phyloP scores from a whole-genome alignment of 1,284 basidiomycete species.

The Termitomyces sp. region DNA sequence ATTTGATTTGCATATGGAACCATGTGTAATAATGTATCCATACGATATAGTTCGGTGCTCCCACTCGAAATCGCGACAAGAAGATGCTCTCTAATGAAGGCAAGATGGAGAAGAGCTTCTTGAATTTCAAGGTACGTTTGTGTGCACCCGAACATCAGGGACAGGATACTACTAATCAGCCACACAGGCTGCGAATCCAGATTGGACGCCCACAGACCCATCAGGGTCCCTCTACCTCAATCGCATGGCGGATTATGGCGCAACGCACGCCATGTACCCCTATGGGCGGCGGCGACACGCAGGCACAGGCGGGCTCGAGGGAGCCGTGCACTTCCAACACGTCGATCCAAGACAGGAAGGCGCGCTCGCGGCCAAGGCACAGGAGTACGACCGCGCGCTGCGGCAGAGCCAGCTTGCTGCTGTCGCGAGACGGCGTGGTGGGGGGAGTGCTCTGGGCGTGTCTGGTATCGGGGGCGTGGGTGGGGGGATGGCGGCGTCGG shows the following conservation, averaged over 20 bases:
- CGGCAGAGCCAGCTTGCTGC: conserved; percentile 62
- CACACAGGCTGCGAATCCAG: conserved; percentile 78
- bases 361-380: conserved; percentile 47
- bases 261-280: conserved; percentile 33
- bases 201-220: conserved; percentile 89
- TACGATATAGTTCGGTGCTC: conserved; percentile 84
- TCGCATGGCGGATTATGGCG: conserved; percentile 69
- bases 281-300: conserved; percentile 34
- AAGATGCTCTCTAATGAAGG: conserved; percentile 81
- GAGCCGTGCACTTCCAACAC: conserved; percentile 28
- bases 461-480: neutral
- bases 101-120: conserved; percentile 98
- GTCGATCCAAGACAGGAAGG: conserved; percentile 29
- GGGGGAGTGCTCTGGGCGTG: conserved; percentile 24
- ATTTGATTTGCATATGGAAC: neutral
- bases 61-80: conserved; percentile 60
- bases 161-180: neutral
- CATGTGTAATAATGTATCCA: too few relatives aligned
- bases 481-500: conserved; percentile 32
- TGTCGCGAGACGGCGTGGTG: conserved; percentile 40
- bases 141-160: neutral
- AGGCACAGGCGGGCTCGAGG: conserved; percentile 18
- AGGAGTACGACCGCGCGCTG: conserved; percentile 71
- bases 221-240: conserved; percentile 81
- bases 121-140: conserved; percentile 81